These are phyloP conservation scores for Aspergillus pseudoglaucus DNA, from an alignment of 2,329 filamentous ascomycete species.

Conservation along the genomic window DNA sequence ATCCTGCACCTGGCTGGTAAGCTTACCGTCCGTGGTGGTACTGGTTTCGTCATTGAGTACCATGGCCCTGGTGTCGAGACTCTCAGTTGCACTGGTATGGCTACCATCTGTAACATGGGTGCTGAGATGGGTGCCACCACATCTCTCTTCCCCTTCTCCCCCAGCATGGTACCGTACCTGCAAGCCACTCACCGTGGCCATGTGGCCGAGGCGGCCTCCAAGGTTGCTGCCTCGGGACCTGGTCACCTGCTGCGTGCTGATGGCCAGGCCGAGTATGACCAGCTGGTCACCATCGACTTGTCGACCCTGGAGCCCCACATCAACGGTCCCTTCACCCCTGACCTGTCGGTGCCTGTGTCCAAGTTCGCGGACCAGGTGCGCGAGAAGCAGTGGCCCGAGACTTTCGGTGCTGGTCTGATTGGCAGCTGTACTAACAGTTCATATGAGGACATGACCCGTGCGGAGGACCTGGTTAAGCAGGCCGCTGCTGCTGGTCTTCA, in stretches of 20 bases:
- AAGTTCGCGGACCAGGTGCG: conserved; percentile 79
- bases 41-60: conserved; percentile 91
- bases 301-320: conserved; percentile 89
- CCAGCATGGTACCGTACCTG: conserved; percentile 77
- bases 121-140: conserved; percentile 89
- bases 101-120: conserved; percentile 86
- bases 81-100: conserved; percentile 87
- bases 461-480: conserved; percentile 87
- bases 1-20: conserved; percentile 84
- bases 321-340: conserved; percentile 94
- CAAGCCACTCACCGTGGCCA: conserved; percentile 70
- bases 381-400: conserved; percentile 82
- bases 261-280: conserved; percentile 75
- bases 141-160: conserved; percentile 87
- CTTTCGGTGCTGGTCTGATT: conserved; percentile 86
- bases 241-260: conserved; percentile 69
- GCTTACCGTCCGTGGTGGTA: conserved; percentile 88
- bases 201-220: conserved; percentile 61
- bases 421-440: conserved; percentile 98
- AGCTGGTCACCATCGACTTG: conserved; percentile 84
- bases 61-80: conserved; percentile 84
- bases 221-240: conserved; percentile 54
- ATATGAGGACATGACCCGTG: conserved; percentile 96
- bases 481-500: conserved; percentile 82
- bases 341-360: conserved; percentile 86